Conservation (phyloP, 768 basidiomycete genomes). For the Rubroboletus pulcherrimus region DNA sequence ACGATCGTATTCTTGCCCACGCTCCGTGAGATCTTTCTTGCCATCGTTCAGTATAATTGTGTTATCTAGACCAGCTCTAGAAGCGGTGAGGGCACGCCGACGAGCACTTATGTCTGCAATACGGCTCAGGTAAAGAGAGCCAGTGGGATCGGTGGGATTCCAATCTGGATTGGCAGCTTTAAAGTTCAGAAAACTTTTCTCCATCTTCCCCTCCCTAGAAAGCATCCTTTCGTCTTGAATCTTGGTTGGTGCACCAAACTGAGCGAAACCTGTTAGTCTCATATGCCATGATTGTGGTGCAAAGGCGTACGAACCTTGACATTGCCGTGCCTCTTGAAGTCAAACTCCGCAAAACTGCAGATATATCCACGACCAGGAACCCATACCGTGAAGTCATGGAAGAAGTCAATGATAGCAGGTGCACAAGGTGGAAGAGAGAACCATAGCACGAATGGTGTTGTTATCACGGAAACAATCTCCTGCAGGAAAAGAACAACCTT, state of each 20-base stretch:
- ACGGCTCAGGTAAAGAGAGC: slow-evolving; percentile 84
- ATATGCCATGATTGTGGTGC: neutral
- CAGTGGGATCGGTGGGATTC: slow-evolving; percentile 87
- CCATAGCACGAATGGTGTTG: slow-evolving; percentile 94
- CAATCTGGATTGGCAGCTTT: slow-evolving; percentile 96
- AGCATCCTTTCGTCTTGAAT: slow-evolving; percentile 70
- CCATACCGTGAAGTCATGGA: slow-evolving; percentile 96
- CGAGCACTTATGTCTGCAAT: slow-evolving; percentile 67
- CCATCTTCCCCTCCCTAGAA: slow-evolving; percentile 96
- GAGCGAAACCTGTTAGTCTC: neutral
- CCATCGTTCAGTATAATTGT: slow-evolving; percentile 29
- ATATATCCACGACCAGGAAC: slow-evolving; percentile 96
- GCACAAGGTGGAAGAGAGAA: slow-evolving; percentile 88
- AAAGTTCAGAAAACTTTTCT: slow-evolving; percentile 95
- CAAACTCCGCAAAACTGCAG: slow-evolving; percentile 97
- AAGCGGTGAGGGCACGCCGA: slow-evolving; percentile 32
- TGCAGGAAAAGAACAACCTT: slow-evolving; percentile 84
- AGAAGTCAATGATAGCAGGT: slow-evolving; percentile 92
- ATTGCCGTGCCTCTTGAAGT: slow-evolving; percentile 93
- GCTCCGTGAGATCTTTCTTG: slow-evolving; percentile 43
- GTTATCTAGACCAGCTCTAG: slow-evolving; percentile 26
- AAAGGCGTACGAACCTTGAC: slow-evolving; percentile 56
- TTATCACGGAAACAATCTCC: slow-evolving; percentile 85
- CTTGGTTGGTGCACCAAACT: slow-evolving; percentile 84
- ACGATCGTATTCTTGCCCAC: slow-evolving; percentile 71